Conservation (phyloP, 208 protist genomes). For the Trypanosoma scelopori region DNA sequence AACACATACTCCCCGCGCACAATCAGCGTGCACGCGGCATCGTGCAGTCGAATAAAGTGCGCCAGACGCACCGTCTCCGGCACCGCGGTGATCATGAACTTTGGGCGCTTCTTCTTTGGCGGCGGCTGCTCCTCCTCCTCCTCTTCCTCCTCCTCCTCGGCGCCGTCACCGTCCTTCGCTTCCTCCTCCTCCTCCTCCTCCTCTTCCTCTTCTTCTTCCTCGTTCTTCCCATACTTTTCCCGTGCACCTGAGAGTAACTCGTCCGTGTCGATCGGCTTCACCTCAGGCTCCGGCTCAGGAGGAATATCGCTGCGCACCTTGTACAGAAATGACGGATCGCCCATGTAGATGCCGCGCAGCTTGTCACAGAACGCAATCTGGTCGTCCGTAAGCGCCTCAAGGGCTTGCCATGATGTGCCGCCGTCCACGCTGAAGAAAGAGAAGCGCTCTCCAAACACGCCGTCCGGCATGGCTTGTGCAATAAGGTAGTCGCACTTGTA, state of each 20-base stretch:
- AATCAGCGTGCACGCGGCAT: conserved; percentile 68
- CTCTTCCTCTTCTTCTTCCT: conserved; percentile 40
- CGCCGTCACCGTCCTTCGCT: conserved; percentile 50
- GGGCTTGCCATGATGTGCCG: conserved; percentile 68
- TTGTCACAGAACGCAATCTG: conserved; percentile 81
- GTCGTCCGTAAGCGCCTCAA: conserved; percentile 60
- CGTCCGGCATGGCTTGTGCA: conserved; percentile 55
- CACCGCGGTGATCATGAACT: conserved; percentile 81
- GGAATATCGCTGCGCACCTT: conserved; percentile 82
- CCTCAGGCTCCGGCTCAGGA: conserved; percentile 57
- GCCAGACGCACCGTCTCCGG: conserved; percentile 73
- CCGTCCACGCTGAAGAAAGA: conserved; percentile 85
- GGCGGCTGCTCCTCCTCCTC: conserved; percentile 28
- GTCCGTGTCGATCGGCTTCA: conserved; percentile 48
- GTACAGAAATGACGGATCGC: conserved; percentile 81
- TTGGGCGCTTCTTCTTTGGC: conserved; percentile 52
- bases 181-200: conserved; percentile 51
- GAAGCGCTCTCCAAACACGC: conserved; percentile 58
- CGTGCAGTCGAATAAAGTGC: conserved; percentile 85
- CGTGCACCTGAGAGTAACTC: conserved; percentile 40
- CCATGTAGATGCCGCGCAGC: conserved; percentile 81
- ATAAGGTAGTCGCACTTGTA: conserved; percentile 76
- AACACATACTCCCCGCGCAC: conserved; percentile 75
- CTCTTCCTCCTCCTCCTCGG: conserved; percentile 33
- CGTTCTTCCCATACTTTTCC: conserved; percentile 41